These are phyloP conservation scores for Retiboletus flavoniger DNA, from an alignment of 1,284 basidiomycete species.

Conservation along the genomic window DNA sequence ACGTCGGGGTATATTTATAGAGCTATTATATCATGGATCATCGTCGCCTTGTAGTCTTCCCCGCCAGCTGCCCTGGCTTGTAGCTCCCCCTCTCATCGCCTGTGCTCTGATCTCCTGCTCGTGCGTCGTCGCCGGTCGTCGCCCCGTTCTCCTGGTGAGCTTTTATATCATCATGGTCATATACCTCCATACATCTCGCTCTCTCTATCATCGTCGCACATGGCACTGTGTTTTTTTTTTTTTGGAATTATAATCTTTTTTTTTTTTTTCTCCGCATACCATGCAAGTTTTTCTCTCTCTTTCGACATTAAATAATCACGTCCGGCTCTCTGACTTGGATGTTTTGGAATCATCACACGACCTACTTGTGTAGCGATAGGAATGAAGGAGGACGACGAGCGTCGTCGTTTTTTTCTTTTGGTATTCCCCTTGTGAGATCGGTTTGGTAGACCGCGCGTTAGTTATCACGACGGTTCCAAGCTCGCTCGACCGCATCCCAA, in stretches of 20 bases:
- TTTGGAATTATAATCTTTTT: constrained; percentile 8
- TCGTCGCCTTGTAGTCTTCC: not conserved
- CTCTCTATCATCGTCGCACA: constrained; percentile 1
- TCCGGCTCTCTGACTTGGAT: not conserved
- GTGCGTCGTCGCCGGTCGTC: constrained; percentile 9
- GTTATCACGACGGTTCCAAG: too few species aligned
- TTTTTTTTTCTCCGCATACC: not conserved
- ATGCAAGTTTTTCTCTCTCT: not conserved
- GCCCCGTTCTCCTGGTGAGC: constrained; percentile 7
- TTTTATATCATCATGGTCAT: constrained; percentile 6
- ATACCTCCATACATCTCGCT: constrained; percentile 3
- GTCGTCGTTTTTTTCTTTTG: not conserved
- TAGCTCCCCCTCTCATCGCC: not conserved
- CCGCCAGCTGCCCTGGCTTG: not conserved
- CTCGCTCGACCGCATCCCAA: too few species aligned
- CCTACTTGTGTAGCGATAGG: constrained; percentile 21
- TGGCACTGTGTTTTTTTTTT: constrained; percentile 10
- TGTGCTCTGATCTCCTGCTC: constrained; percentile 1
- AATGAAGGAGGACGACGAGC: not conserved
- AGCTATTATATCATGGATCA: constrained; percentile 23
- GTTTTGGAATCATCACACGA: constrained; percentile 5
- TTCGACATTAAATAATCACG: constrained; percentile 10
- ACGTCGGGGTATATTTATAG: constrained; percentile 25
- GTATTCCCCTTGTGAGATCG: not conserved
- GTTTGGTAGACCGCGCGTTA: not conserved